These are phyloP conservation scores for Uromyces viciae-fabae DNA, from an alignment of 1,284 basidiomycete genomes.

Conservation along the genomic window DNA sequence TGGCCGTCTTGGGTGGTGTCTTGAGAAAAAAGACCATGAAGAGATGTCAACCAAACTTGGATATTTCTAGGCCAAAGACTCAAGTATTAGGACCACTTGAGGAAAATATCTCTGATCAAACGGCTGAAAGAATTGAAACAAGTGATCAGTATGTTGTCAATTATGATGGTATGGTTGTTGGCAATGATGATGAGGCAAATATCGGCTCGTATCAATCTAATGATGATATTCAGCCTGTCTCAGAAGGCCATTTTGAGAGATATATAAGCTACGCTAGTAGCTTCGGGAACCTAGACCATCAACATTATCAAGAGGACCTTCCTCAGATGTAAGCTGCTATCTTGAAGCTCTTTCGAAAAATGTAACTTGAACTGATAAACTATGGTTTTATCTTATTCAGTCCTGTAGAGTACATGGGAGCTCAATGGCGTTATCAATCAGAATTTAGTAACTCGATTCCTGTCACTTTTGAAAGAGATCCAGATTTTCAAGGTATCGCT, in stretches of 20 bases:
- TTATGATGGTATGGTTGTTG: no score
- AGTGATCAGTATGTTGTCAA: neutral
- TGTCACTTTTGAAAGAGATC: no score
- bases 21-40: neutral
- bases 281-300: slow-evolving; percentile 23
- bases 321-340: no score
- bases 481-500: no score
- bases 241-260: neutral
- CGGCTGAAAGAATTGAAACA: neutral
- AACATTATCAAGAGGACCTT: no score
- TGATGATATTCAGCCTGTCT: neutral
- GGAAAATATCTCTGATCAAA: neutral
- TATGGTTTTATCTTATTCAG: no score
- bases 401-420: no score
- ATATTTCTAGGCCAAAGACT: neutral
- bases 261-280: slow-evolving; percentile 6
- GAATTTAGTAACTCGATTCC: no score
- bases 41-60: neutral
- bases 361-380: no score
- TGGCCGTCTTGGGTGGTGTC: neutral
- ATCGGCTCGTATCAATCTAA: neutral
- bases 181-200: no score
- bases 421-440: no score
- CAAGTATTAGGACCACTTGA: neutral
- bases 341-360: no score